A percentile compares a stretch with the other conserved stretches of the same genome.
Conservation (phyloP, 306 rosid species). For the Medicago truncatula region DNA sequence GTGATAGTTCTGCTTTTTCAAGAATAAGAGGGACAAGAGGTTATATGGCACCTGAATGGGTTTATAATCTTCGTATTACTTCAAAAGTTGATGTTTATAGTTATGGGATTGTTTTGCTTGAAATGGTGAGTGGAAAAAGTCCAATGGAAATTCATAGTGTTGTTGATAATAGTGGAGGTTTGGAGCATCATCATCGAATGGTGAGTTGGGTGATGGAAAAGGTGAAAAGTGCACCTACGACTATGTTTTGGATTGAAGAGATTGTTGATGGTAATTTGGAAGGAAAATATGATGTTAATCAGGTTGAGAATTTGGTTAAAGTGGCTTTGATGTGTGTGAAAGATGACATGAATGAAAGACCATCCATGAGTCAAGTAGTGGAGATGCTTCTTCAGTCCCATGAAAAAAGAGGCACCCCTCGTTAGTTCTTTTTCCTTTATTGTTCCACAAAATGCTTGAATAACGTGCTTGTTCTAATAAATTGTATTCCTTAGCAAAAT, state of each 20-base stretch:
- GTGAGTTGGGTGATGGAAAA: slow-evolving; percentile 53
- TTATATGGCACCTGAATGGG: slow-evolving; percentile 81
- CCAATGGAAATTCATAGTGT: slow-evolving; percentile 39
- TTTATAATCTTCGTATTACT: slow-evolving; percentile 60
- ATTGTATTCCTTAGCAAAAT: too few relatives aligned
- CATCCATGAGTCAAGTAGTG: slow-evolving; percentile 63
- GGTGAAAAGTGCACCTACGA: slow-evolving; percentile 6
- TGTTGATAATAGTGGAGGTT: slow-evolving; percentile 28
- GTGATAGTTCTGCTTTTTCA: slow-evolving; percentile 46
- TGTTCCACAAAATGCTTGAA: neutral
- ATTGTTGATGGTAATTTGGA: slow-evolving; percentile 53
- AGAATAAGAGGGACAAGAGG: slow-evolving; percentile 73
- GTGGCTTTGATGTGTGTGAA: slow-evolving; percentile 63
- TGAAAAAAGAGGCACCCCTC: slow-evolving; percentile 7
- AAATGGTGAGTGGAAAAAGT: slow-evolving; percentile 62
- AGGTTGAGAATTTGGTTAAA: slow-evolving; percentile 49
- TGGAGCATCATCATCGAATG: slow-evolving; percentile 49
- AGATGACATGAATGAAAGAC: slow-evolving; percentile 66
- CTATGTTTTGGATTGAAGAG: slow-evolving; percentile 47
- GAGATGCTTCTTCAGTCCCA: slow-evolving; percentile 57
- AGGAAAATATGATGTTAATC: slow-evolving; percentile 31
- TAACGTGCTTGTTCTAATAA: too few relatives aligned
- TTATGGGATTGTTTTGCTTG: slow-evolving; percentile 70
- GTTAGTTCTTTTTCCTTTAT: neutral
- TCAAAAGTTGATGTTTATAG: slow-evolving; percentile 81